phyloP scores from a whole-genome alignment of 2,329 filamentous ascomycete species.

The Blumeria graminis region DNA sequence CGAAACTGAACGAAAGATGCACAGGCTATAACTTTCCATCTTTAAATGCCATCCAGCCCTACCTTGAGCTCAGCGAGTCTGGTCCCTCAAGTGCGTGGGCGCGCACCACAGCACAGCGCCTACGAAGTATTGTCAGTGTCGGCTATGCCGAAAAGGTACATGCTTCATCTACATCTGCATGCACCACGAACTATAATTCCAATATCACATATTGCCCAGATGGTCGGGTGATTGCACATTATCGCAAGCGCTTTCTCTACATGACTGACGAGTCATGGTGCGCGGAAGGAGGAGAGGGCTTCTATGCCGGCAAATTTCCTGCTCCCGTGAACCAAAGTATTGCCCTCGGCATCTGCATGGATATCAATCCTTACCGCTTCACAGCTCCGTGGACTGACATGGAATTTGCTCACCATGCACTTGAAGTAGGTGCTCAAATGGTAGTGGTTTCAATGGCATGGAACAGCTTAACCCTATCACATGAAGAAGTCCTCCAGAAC shows the following conservation, averaged over 20 bases:
- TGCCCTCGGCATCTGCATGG: slow-evolving; percentile 1
- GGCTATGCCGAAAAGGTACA: not conserved
- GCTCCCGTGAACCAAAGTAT: not conserved
- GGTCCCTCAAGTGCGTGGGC: not conserved
- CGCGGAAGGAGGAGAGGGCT: not conserved
- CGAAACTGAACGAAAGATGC: no score
- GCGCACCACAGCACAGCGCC: not conserved
- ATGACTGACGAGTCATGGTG: not conserved
- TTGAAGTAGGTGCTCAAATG: not conserved
- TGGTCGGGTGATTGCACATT: not conserved
- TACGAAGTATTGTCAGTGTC: not conserved
- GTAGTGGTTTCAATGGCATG: slow-evolving; percentile 1
- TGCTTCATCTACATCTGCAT: not conserved
- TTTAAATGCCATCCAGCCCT: not conserved
- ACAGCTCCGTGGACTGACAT: not conserved
- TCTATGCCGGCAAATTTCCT: not conserved
- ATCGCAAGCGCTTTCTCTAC: slow-evolving; percentile 1
- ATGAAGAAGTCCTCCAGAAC: not conserved
- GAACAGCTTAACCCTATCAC: not conserved
- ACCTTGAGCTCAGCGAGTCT: not conserved
- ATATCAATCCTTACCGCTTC: slow-evolving; percentile 1
- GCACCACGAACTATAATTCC: not conserved
- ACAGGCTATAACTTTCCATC: not conserved
- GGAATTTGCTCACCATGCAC: not conserved
- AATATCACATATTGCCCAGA: not conserved